Evolutionary conservation across 2,329 filamentous ascomycete species (phyloP), one percentile per base, ranked within the genome.

Genomic region (Colletotrichum tabaci): DNA sequence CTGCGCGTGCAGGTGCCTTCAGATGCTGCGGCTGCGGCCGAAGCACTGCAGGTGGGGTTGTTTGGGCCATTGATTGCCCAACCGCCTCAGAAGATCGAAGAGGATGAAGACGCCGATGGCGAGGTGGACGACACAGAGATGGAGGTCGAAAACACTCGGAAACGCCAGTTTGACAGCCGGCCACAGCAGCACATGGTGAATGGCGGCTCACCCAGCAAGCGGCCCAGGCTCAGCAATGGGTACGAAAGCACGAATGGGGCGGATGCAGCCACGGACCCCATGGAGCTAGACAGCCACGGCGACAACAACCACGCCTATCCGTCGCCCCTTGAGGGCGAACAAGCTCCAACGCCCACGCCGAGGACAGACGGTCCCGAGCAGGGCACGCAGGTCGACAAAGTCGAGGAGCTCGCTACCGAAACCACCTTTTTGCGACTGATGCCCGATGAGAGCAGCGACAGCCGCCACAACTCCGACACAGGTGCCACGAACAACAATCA

Each of bases 311-410:
- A 91, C 80, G 90, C 90, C 76, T 92, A 92, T 77, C 90, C 90
- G 64, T 92, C 90, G 66, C 90, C 90, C 66, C 85, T 89, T 23
- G 89, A 90, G 78, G 86, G 87, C 71, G 88, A 90, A 75, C 85
- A 86, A 72, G 84, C 84, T 65, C 83, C 86, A 55, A 87, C 87
- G 55, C 87, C 88, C 44, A 81, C 84, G 30, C 82, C 86, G 50
- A 87, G 83, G 76, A 91, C 90, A 69, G 87, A 90, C 71, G 90
- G 90, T 38, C 89, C 89, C 56, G 89, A 91, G 74, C 87, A 90
- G 77, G 89, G 88, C 78, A 91, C 89, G 12, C 90, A 92, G 79
- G 84, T 90, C 61, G 89, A 91, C 66, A 91, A 91, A 77, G 88
- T 90, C 67, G 84, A 88, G 75, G 89, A 92, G 76, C 84, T 92